A percentile compares a stretch with the other conserved stretches of the same genome.
phyloP scores from a whole-genome alignment of 805 yeast species.

The Zygotorulaspora florentina region DNA sequence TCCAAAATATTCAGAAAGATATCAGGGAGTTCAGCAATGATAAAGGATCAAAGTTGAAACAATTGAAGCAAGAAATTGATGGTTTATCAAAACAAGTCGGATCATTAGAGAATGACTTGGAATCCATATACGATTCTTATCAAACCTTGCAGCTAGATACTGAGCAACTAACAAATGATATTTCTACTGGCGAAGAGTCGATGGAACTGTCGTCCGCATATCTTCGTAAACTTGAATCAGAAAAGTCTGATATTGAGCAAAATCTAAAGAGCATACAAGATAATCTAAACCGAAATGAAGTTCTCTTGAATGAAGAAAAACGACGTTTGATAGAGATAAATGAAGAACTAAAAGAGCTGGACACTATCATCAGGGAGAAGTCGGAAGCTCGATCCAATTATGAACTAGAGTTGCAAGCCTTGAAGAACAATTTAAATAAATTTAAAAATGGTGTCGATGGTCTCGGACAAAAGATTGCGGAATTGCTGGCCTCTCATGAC shows the following conservation, averaged over 20 bases:
- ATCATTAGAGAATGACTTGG: slow-evolving; percentile 39
- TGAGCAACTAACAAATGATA: slow-evolving; percentile 63
- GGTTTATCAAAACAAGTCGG: slow-evolving; percentile 37
- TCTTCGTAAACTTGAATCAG: slow-evolving; percentile 37
- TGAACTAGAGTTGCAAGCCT: slow-evolving; percentile 50
- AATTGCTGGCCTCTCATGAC: slow-evolving; percentile 50
- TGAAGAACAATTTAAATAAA: slow-evolving; percentile 53
- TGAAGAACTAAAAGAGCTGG: slow-evolving; percentile 68
- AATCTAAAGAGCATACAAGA: slow-evolving; percentile 24
- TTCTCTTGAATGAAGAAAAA: slow-evolving; percentile 39
- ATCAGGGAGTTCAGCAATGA: slow-evolving; percentile 75
- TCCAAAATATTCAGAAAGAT: slow-evolving; percentile 60
- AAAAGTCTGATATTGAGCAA: slow-evolving; percentile 27
- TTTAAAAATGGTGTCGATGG: slow-evolving; percentile 37
- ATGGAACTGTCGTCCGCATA: slow-evolving; percentile 36
- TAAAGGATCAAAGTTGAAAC: slow-evolving; percentile 73
- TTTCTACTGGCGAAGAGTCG: slow-evolving; percentile 42
- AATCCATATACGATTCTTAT: slow-evolving; percentile 46
- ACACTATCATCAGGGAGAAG: slow-evolving; percentile 42
- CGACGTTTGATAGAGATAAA: slow-evolving; percentile 61
- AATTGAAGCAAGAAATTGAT: slow-evolving; percentile 51
- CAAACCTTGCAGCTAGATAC: slow-evolving; percentile 64
- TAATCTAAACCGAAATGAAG: slow-evolving; percentile 28
- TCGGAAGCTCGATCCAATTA: slow-evolving; percentile 40
- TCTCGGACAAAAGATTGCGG: slow-evolving; percentile 40